Evolutionary conservation across 202 grass and related monocot genomes (phyloP).

Genomic region (Carex arenaria): DNA sequence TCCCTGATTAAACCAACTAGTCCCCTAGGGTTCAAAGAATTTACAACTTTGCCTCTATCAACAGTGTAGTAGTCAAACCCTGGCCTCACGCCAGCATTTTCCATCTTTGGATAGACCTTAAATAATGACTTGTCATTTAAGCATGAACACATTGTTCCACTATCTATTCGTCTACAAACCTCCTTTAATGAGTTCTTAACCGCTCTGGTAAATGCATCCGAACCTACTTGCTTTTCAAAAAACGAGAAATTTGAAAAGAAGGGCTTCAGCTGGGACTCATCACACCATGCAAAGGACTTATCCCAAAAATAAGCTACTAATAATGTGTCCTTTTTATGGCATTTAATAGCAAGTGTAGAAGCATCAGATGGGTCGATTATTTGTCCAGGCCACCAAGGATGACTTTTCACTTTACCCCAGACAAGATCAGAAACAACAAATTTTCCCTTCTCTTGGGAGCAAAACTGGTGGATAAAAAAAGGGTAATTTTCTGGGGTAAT

Average conservation of each 20-base stretch:
- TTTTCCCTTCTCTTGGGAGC: conserved; percentile 35
- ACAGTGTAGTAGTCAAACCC: conserved; percentile 48
- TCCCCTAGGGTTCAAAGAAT: conserved; percentile 49
- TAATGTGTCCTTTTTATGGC: conserved; percentile 48
- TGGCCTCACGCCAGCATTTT: conserved; percentile 74
- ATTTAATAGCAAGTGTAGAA: conserved; percentile 57
- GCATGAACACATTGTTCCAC: conserved; percentile 76
- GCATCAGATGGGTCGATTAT: conserved; percentile 68
- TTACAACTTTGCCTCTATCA: conserved; percentile 44
- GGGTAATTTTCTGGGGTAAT: not conserved
- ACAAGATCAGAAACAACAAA: conserved; percentile 70
- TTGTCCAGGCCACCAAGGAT: conserved; percentile 96
- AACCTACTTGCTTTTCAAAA: conserved; percentile 72
- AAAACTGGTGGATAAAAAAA: conserved; percentile 24
- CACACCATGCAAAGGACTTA: conserved; percentile 95
- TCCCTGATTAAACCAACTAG: conserved; percentile 62
- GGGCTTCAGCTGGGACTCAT: conserved; percentile 81
- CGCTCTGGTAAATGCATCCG: conserved; percentile 54
- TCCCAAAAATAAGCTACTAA: conserved; percentile 96
- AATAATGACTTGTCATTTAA: conserved; percentile 50
- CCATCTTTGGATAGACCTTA: conserved; percentile 55
- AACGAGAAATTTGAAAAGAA: conserved; percentile 65
- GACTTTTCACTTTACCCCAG: conserved; percentile 90
- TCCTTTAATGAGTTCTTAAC: conserved; percentile 74
- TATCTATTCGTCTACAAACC: conserved; percentile 64